Base-by-base conservation (phyloP, 1,284 basidiomycete genomes). In the Leccinum pseudoinsigne region DNA sequence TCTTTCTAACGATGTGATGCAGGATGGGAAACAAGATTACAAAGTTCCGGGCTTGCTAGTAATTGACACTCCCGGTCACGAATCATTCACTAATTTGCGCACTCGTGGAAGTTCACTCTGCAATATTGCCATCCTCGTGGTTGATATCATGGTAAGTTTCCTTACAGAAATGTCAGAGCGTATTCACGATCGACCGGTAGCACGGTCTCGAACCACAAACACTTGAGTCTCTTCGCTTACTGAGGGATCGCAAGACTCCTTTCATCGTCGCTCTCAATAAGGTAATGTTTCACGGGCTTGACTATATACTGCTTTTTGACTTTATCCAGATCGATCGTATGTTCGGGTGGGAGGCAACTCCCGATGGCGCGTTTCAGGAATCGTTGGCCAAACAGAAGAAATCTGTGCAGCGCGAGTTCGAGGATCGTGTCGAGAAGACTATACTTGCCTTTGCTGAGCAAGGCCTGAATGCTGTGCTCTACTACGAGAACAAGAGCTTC, bases 261-360 rank as follows among this genome's bases (percentile, higher is more conserved):
- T 99, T 99, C 83, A 98, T 99, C 65, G 97, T 99, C 57, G 97
- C 97, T 4, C 82, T 99, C 64, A 99, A 99, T 84, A 99, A 99
- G 84, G 92, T 88, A 67, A 62, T 60, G n/a, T 50, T 34, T 60
- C 42, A 4, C 53, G 53, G 40, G 28, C 53, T 60, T 12, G 67
- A 34, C 58, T 40, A 54, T 40, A 16, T 55, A 57, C 42, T 11
- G 18, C 60, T 68, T 65, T 66, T 68, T 55, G 67, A 61, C 12
- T 61, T 51, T 42, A 38, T 65, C 31, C 66, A 94, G 93, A 97
- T 99, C 74, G 97, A 99, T 84, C 93, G 97, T 82, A 87, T 98
- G 75, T 98, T 97, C 75, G 92, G 93, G 64, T 99, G 97, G 97
- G 83, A 94, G 71, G 77, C 94, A 7, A 97, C 88, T 38, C 93